Evolutionary conservation across 2,329 filamentous ascomycete species (phyloP).

Genomic region (Trichophyton equinum): DNA sequence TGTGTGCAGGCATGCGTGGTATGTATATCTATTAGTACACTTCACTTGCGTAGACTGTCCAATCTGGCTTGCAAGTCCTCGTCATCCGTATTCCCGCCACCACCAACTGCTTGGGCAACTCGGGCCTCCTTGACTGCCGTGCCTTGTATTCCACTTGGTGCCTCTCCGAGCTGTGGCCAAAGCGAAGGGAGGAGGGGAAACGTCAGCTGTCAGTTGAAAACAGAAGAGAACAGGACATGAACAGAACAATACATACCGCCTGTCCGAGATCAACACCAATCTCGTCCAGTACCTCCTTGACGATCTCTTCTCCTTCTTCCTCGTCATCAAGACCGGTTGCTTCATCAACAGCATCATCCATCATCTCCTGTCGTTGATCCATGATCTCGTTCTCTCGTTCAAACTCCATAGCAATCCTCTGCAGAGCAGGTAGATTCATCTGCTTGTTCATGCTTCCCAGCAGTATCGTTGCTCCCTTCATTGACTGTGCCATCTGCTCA

Average conservation of each 20-base stretch:
- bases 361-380: slow-evolving; percentile 98
- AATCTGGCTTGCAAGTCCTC: slow-evolving; percentile 89
- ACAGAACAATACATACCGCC: slow-evolving; percentile 49
- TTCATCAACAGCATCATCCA: slow-evolving; percentile 98
- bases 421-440: slow-evolving; percentile 91
- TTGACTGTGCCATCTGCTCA: slow-evolving; percentile 99
- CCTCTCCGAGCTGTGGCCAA: slow-evolving; percentile 65
- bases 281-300: slow-evolving; percentile 92
- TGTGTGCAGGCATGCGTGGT: neutral
- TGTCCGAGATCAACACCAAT: slow-evolving; percentile 90
- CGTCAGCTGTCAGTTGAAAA: slow-evolving; percentile 11
- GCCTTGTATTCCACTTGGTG: slow-evolving; percentile 70
- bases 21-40: neutral
- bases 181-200: neutral
- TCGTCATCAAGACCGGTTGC: slow-evolving; percentile 84
- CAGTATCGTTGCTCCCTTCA: slow-evolving; percentile 92
- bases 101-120: slow-evolving; percentile 77
- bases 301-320: slow-evolving; percentile 91
- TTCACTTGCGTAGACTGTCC: slow-evolving; percentile 61
- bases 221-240: neutral
- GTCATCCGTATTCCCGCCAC: slow-evolving; percentile 49
- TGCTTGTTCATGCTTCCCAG: slow-evolving; percentile 93
- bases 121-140: slow-evolving; percentile 58
- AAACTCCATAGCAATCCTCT: slow-evolving; percentile 97
- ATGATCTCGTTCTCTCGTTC: slow-evolving; percentile 98